Evolutionary conservation across 1,284 basidiomycete species (phyloP), one percentile per base, ranked within the genome.

Genomic region (Neotropicomus parvogracilis): DNA sequence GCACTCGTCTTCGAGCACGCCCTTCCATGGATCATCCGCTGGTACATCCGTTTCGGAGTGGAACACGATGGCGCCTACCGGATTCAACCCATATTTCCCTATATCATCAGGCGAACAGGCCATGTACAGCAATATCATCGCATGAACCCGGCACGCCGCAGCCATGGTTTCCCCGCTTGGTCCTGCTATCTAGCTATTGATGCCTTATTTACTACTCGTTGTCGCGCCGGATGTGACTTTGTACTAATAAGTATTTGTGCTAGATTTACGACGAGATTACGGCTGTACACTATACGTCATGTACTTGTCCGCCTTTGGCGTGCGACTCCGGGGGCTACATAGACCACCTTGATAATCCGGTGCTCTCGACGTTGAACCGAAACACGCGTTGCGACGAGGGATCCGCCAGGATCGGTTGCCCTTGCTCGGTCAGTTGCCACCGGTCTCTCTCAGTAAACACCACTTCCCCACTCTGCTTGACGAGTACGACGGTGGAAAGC

Each of bases 371-470:
- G 53, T 70, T 61, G 66, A 83, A 82, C 53, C 70, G 71, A 65
- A 79, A 81, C 40, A 70, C 65, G 54, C 80, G 78, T 62, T 81
- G 70, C 40, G 69, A 70, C 27, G 67, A 53, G 43, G 71, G 68
- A 62, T 74, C 71, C 54, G 71, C 68, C 59, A 63, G 68, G 32
- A 57, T 53, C 27, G 68, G 67, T 45, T 55, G 57, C 27, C 68
- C 75, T 33, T 73, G 67, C 13, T 59, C 50, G 35, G 57, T 66
- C 38, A 78, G 55, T 48, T 60, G 63, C 85, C 85, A 90, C 38
- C 80, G 70, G 62, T 91, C 86, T 48, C 85, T 70, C 63, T 91
- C 88, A 42, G 84, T 70, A 59, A 88, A 90, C 13, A 78, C 50
- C 11, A 78, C 84, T 31, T 73, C 63, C 36, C 87, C 83, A 50